Base-by-base conservation (phyloP, 2,329 filamentous ascomycete genomes). In the Ciborinia camelliae region DNA sequence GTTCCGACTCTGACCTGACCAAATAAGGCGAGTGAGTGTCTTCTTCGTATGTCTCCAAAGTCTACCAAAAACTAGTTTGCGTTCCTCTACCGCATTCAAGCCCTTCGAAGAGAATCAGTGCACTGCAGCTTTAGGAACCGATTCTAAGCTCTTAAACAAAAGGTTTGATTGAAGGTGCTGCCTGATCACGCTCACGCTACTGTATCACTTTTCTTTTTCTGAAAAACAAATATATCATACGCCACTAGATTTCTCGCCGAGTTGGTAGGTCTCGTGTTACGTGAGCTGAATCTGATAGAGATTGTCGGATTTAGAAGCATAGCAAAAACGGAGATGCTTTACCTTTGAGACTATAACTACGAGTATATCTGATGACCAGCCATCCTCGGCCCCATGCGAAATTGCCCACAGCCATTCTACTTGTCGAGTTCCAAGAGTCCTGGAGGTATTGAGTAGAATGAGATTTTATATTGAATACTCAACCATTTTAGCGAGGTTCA, bases 131-230 rank as follows among this genome's bases (percentile, higher is more conserved):
- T 18, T 7, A 18, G 2, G 28, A 35, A 23, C 7, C 35, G n/a
- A 20, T 6, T 14, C n/a, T 30, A 45, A 35, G 15, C 4, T 26
- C 14, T 58, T 12, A 3, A 47, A 10, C 28, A 26, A 18, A 20
- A 59, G 5, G n/a, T 23, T 58, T 47, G 26, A 12, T 45, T 6
- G 14, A 58, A 14, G 30, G 15, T 37, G 55, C 41, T 3, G 28
- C 55, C 41, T 47, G 41, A 26, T 47, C 26, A 10, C 30, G 41
- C 55, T 15, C 9, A 32, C 4, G 26, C 14, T 30, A n/a, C 41
- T 48, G 20, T 5, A 14, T 4, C 8, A 26, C n/a, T 59, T 59
- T 59, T 26, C 30, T 59, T 59, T 59, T 59, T 59, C n/a, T 32
- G 30, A 26, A 35, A 7, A 59, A 59, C n/a, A 35, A 26, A 35